These are phyloP conservation scores for Eucalyptus camaldulensis DNA, from an alignment of 345 rosid species.

Conservation along the genomic window DNA sequence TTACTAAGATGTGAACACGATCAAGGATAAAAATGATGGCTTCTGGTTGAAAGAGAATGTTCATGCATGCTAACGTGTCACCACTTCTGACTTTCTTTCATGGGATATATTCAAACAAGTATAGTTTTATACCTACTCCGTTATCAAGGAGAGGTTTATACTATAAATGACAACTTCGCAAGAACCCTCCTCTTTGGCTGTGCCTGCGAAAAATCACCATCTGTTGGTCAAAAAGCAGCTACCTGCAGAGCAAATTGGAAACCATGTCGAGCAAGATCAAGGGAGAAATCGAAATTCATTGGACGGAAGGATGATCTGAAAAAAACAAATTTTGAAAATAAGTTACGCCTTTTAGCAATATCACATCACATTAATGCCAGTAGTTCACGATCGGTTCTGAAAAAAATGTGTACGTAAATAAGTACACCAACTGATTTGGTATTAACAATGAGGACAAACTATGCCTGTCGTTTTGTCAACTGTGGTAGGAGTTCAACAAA, in stretches of 20 bases:
- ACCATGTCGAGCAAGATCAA: neutral
- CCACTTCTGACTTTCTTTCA: neutral
- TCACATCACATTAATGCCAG: neutral
- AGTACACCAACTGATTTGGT: neutral
- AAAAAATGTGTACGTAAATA: no score
- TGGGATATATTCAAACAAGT: neutral
- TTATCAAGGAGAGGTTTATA: neutral
- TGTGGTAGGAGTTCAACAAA: no score
- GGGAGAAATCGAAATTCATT: neutral
- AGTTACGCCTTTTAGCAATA: neutral
- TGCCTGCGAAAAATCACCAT: neutral
- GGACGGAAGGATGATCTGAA: neutral
- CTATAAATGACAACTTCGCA: neutral
- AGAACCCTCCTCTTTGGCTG: neutral
- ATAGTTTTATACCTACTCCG: neutral
- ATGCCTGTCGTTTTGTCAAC: neutral
- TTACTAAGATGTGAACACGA: neutral
- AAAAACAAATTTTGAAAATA: no score
- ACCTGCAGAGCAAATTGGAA: neutral
- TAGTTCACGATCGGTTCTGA: neutral
- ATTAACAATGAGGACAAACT: neutral
- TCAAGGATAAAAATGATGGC: neutral
- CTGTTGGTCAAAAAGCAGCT: neutral
- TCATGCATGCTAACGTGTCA: neutral
- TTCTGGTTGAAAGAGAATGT: neutral